Percentiles rank a stretch among this genome's conserved stretches.
These are phyloP conservation scores for Lactarius indigo DNA, from an alignment of 768 basidiomycete genomes.

Conservation along the genomic window DNA sequence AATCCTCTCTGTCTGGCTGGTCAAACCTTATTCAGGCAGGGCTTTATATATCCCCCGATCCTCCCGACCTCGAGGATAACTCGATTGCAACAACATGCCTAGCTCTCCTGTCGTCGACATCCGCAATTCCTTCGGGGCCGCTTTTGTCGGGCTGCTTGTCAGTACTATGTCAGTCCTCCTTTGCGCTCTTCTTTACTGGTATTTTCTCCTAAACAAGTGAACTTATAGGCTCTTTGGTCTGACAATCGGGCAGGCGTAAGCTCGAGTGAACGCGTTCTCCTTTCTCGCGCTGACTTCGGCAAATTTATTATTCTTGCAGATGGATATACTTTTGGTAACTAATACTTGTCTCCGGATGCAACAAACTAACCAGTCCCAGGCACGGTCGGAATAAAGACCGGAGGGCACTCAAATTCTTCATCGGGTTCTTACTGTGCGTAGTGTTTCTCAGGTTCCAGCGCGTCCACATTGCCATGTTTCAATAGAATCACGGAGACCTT, in stretches of 20 bases:
- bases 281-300: neutral
- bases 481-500: too few relatives aligned
- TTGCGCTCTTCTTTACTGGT: neutral
- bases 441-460: too few relatives aligned
- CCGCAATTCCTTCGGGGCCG: neutral
- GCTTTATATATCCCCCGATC: too few relatives aligned
- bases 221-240: conserved; percentile 1
- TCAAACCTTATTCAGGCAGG: neutral
- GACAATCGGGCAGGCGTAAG: conserved; percentile 8
- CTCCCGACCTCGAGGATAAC: neutral
- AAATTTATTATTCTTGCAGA: neutral
- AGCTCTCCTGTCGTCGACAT: neutral
- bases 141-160: conserved; percentile 3
- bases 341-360: too few relatives aligned
- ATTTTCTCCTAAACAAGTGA: neutral
- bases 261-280: neutral
- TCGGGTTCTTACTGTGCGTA: neutral
- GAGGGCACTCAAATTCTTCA: neutral
- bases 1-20: neutral
- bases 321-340: conserved; percentile 3
- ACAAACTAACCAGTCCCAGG: neutral
- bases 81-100: neutral
- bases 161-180: conserved; percentile 2
- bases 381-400: neutral
- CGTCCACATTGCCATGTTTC: too few relatives aligned